Conservation (phyloP, 1,284 basidiomycete genomes). For the Ganoderma lingzhi region DNA sequence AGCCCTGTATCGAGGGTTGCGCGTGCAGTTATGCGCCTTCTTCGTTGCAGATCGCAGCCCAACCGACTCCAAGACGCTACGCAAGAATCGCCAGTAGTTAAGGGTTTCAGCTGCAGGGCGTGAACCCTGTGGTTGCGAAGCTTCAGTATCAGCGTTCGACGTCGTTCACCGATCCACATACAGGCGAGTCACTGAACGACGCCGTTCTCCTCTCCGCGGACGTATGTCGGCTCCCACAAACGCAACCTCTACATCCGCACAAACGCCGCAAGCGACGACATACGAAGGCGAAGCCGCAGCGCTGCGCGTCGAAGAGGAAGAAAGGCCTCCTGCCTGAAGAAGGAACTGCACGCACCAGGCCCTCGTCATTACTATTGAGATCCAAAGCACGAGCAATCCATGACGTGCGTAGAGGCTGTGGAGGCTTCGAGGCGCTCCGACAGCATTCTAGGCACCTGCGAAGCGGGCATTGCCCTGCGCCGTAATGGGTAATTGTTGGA, state of each 20-base stretch:
- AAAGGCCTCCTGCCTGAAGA: conserved; percentile 5
- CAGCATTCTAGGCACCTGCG: conserved; percentile 2
- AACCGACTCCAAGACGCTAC: background rate
- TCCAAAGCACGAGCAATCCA: background rate
- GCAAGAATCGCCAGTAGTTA: background rate
- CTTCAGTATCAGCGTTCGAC: background rate
- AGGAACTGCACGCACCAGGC: background rate
- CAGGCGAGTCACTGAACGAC: background rate
- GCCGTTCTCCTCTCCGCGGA: background rate
- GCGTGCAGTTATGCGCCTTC: conserved; percentile 2
- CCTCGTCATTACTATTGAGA: background rate
- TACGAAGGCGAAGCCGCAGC: conserved; percentile 5
- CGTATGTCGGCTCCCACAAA: background rate
- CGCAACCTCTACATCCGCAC: conserved; percentile 2
- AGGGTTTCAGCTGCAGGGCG: background rate
- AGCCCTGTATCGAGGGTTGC: background rate
- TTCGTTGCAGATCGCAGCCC: background rate
- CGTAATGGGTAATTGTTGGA: background rate
- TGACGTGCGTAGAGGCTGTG: background rate
- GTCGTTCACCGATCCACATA: background rate
- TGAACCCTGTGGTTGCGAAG: background rate
- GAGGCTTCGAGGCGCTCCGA: background rate
- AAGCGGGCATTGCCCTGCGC: background rate
- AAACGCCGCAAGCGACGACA: conserved; percentile 6
- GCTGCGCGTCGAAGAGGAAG: conserved; percentile 7